Evolutionary conservation across 2,329 filamentous ascomycete species (phyloP).

Genomic region (Dryadomyces sulphureus): DNA sequence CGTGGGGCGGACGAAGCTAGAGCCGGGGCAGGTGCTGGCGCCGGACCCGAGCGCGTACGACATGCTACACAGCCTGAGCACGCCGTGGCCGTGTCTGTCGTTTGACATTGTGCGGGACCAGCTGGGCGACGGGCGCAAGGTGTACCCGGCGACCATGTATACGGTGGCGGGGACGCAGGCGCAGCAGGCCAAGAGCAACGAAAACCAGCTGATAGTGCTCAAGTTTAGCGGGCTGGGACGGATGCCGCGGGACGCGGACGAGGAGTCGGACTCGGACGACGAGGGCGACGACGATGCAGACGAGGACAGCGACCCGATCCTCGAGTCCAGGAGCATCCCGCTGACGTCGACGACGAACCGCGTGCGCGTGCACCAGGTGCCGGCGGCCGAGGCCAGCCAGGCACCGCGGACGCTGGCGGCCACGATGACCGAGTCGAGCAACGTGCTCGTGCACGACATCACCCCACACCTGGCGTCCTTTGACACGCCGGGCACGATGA

Average conservation of each 20-base stretch:
- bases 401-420: conserved; percentile 76
- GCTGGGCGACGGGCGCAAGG: conserved; percentile 76
- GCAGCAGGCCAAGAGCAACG: conserved; percentile 54
- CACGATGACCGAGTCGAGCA: conserved; percentile 78
- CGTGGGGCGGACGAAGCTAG: conserved; percentile 81
- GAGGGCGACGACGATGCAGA: conserved; percentile 59
- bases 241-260: conserved; percentile 52
- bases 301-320: conserved; percentile 71
- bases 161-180: conserved; percentile 91
- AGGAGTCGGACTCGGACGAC: conserved; percentile 49
- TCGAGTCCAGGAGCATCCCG: conserved; percentile 84
- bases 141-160: conserved; percentile 93
- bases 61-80: conserved; percentile 89
- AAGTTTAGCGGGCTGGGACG: conserved; percentile 85
- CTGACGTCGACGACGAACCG: conserved; percentile 83
- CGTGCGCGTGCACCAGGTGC: conserved; percentile 72
- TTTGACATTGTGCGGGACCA: conserved; percentile 83
- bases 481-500: conserved; percentile 69
- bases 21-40: conserved; percentile 76
- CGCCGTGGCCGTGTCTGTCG: conserved; percentile 92
- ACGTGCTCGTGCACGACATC: conserved; percentile 88
- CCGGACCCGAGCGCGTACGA: conserved; percentile 93
- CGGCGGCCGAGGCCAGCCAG: conserved; percentile 42
- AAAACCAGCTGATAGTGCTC: conserved; percentile 91
- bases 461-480: conserved; percentile 81